Evolutionary conservation across 2,329 filamentous ascomycete genomes (phyloP).

Genomic region (Thermomyces lanuginosus): DNA sequence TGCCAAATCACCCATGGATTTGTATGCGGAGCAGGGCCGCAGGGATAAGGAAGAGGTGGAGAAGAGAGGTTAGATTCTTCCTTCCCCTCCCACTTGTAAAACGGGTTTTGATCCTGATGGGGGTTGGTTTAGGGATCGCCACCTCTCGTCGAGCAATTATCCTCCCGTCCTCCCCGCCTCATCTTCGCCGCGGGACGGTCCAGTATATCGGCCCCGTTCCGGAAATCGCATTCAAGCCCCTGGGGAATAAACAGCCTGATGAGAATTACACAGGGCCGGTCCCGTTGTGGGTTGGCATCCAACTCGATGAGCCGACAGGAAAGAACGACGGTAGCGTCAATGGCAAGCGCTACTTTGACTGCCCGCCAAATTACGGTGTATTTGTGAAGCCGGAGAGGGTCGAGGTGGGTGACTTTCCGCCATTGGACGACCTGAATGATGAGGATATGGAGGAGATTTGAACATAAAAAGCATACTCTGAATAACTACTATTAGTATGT

Average conservation of each 20-base stretch:
- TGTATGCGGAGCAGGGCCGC: conserved; percentile 51
- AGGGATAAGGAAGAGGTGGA: conserved; percentile 44
- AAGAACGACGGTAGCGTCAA: conserved; percentile 45
- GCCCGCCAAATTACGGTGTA: conserved; percentile 38
- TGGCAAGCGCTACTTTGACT: conserved; percentile 39
- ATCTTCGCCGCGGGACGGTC: conserved; percentile 28
- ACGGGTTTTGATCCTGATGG: conserved; percentile 1
- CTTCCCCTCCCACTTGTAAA: not conserved
- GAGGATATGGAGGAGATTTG: conserved; percentile 40
- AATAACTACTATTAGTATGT: no score
- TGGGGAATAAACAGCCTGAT: conserved; percentile 10
- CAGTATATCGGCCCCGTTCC: conserved; percentile 27
- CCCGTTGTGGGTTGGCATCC: conserved; percentile 41
- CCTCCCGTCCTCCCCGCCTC: conserved; percentile 26
- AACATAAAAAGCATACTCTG: conserved; percentile 3
- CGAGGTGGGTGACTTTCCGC: conserved; percentile 43
- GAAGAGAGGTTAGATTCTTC: conserved; percentile 40
- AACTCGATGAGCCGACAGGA: conserved; percentile 47
- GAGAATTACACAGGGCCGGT: conserved; percentile 11
- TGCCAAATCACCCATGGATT: conserved; percentile 55
- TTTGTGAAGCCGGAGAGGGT: conserved; percentile 48
- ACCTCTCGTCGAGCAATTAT: conserved; percentile 28
- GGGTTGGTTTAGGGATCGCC: conserved; percentile 23
- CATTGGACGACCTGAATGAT: conserved; percentile 36
- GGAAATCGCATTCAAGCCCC: conserved; percentile 21